These are phyloP conservation scores for Paracoccidioides brasiliensis DNA, from an alignment of 2,329 filamentous ascomycete species.

Conservation along the genomic window DNA sequence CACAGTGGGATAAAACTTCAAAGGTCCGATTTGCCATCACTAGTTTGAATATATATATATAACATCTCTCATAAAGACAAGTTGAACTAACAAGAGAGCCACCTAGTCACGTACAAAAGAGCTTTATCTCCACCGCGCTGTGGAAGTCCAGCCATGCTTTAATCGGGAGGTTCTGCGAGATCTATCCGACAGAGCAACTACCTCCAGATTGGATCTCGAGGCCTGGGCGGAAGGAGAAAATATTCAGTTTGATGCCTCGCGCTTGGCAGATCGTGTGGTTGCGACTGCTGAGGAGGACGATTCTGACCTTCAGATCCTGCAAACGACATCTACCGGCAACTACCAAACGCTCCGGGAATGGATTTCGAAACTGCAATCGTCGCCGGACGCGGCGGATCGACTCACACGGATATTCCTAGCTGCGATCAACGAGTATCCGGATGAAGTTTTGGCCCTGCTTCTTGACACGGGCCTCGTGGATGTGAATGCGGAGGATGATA, in stretches of 20 bases:
- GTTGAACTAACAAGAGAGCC: constrained; percentile 20
- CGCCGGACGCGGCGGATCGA: constrained; percentile 54
- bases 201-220: constrained; percentile 84
- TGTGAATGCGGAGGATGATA: constrained; percentile 88
- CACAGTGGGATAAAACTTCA: constrained; percentile 92
- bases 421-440: constrained; percentile 73
- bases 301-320: constrained; percentile 73
- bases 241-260: constrained; percentile 58
- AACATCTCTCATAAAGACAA: neutral
- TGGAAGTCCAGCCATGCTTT: constrained; percentile 97
- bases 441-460: constrained; percentile 60
- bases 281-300: constrained; percentile 67
- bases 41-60: neutral
- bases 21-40: constrained; percentile 44
- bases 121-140: constrained; percentile 84
- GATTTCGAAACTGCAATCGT: constrained; percentile 53
- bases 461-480: constrained; percentile 73
- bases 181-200: constrained; percentile 90
- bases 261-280: constrained; percentile 25
- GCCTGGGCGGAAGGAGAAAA: constrained; percentile 96
- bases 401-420: constrained; percentile 83
- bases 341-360: constrained; percentile 65
- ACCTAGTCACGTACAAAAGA: constrained; percentile 83
- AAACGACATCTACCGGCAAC: constrained; percentile 66
- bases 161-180: constrained; percentile 95